phyloP scores from a whole-genome alignment of 129 eudicot species.

The Flaveria linearis region DNA sequence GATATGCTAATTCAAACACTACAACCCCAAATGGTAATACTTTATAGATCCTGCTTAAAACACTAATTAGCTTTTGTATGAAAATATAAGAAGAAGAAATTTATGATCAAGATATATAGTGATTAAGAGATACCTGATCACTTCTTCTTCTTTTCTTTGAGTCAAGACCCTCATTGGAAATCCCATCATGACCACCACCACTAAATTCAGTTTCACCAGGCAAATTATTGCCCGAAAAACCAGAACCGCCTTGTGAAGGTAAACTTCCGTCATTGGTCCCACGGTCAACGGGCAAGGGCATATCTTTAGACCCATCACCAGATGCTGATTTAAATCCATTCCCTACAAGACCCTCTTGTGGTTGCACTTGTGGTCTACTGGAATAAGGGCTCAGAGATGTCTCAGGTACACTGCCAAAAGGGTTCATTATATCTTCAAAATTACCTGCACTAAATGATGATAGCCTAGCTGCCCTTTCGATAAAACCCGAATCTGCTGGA shows the following conservation, averaged over 20 bases:
- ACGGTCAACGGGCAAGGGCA: slow-evolving; percentile 36
- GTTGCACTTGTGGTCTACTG: slow-evolving; percentile 34
- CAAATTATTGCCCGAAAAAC: slow-evolving; percentile 51
- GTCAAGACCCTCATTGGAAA: slow-evolving; percentile 52
- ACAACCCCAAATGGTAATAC: slow-evolving; percentile 2
- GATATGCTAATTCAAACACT: neutral
- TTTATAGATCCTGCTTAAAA: neutral
- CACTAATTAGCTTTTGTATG: neutral
- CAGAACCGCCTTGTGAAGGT: slow-evolving; percentile 51
- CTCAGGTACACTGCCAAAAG: slow-evolving; percentile 48
- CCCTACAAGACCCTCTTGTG: slow-evolving; percentile 51
- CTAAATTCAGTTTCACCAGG: slow-evolving; percentile 67
- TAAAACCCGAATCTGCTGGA: slow-evolving; percentile 80
- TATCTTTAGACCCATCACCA: slow-evolving; percentile 48
- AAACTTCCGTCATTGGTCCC: slow-evolving; percentile 51
- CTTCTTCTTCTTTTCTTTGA: slow-evolving; percentile 68
- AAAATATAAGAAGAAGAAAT: neutral
- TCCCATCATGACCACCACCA: slow-evolving; percentile 49
- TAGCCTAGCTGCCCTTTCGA: slow-evolving; percentile 73
- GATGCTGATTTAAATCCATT: slow-evolving; percentile 41
- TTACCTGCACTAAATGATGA: slow-evolving; percentile 82
- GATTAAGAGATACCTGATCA: slow-evolving; percentile 52
- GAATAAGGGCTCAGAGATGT: slow-evolving; percentile 45
- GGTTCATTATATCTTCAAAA: slow-evolving; percentile 64
- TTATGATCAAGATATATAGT: neutral